Percentiles rank a stretch among this genome's conserved stretches.
phyloP scores from a whole-genome alignment of 208 protist species.

The Crithidia expoeki region DNA sequence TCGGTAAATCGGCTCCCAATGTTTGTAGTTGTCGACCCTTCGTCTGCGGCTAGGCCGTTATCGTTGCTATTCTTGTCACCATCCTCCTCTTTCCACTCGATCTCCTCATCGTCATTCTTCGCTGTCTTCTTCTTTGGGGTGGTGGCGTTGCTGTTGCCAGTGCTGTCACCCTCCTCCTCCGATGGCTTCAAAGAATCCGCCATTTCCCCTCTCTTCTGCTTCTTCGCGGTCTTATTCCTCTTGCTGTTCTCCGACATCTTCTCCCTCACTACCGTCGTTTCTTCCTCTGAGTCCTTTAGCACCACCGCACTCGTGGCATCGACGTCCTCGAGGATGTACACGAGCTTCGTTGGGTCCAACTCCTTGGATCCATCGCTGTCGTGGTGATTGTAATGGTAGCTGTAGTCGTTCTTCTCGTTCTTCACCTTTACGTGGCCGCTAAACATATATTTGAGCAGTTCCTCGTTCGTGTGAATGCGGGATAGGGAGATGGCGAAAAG shows the following conservation, averaged over 20 bases:
- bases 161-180: neutral
- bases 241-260: conserved; percentile 2
- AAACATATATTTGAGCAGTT: conserved; percentile 89
- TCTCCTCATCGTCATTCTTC: neutral
- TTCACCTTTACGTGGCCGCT: conserved; percentile 64
- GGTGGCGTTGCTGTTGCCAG: neutral
- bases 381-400: neutral
- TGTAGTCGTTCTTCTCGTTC: conserved; percentile 27
- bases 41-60: no score
- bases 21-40: neutral
- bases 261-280: neutral
- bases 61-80: neutral
- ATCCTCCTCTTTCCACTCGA: neutral
- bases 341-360: conserved; percentile 63
- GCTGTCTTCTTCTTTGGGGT: no score
- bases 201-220: conserved; percentile 2
- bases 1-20: conserved; percentile 11
- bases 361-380: conserved; percentile 11
- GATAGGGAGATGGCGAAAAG: conserved; percentile 87
- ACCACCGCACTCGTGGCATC: conserved; percentile 77
- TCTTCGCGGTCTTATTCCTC: neutral
- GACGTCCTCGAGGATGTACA: conserved; percentile 90
- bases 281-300: conserved; percentile 34
- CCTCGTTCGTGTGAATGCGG: conserved; percentile 78
- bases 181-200: neutral